Percentiles rank a stretch among this genome's conserved stretches.
Evolutionary conservation across 108 stramenopile genomes (phyloP).

Genomic region (Poteriospumella lacustris): DNA sequence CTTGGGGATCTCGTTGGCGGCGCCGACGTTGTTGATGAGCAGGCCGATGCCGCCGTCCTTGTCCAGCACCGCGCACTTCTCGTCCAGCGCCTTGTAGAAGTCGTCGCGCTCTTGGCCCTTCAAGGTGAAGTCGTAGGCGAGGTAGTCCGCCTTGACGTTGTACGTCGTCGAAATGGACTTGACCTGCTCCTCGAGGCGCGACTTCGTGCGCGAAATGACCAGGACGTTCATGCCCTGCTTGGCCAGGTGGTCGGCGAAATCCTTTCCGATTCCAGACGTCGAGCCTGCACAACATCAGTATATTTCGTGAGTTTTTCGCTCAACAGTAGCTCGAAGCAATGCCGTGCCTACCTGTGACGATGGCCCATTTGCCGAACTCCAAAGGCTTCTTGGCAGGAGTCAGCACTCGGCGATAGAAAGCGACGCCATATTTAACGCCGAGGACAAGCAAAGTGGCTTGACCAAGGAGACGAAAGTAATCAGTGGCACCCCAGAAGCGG

Average conservation of each 20-base stretch:
- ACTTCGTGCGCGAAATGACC: too few species aligned
- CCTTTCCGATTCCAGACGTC: too few species aligned
- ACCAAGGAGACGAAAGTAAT: background rate
- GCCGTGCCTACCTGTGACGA: background rate
- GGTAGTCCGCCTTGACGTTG: background rate
- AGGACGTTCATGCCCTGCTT: too few species aligned
- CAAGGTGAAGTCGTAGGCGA: background rate
- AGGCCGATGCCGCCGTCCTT: constrained; percentile 11
- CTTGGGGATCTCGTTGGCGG: constrained; percentile 5
- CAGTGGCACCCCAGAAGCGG: background rate
- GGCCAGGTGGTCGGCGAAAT: too few species aligned
- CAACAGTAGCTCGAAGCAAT: too few species aligned
- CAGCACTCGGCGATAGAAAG: background rate
- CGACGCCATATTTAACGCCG: background rate
- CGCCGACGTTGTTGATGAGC: constrained; percentile 20
- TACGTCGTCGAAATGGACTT: too few species aligned
- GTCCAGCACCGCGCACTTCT: background rate
- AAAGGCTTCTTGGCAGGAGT: constrained; percentile 1
- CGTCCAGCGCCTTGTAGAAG: constrained; percentile 1
- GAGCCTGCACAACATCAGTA: too few species aligned
- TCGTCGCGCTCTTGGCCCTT: background rate
- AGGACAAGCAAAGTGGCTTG: background rate
- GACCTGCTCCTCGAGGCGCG: too few species aligned
- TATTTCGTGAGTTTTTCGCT: too few species aligned
- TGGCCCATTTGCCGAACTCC: background rate